phyloP scores from a whole-genome alignment of 495 filamentous ascomycete genomes.

The Penicillium simplicissimum region DNA sequence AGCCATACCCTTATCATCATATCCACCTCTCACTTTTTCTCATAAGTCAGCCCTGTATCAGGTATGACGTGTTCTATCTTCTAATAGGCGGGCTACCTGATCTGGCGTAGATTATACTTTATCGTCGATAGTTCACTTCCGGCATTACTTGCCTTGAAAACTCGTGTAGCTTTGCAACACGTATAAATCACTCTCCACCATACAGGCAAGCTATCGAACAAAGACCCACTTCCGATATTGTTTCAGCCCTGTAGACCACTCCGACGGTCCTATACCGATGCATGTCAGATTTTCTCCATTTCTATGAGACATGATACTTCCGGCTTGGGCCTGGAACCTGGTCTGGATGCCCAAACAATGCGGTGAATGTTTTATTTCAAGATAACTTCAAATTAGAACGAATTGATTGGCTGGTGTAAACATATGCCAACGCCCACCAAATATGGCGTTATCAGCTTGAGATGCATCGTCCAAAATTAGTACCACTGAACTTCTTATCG shows the following conservation, averaged over 20 bases:
- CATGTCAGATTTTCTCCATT: slow-evolving; percentile 12
- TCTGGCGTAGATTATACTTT: background rate
- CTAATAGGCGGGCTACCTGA: background rate
- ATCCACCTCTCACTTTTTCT: slow-evolving; percentile 8
- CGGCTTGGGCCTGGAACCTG: slow-evolving; percentile 3
- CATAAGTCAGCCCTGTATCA: slow-evolving; percentile 10
- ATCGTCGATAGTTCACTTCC: background rate
- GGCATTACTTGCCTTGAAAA: background rate
- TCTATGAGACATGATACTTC: slow-evolving; percentile 12
- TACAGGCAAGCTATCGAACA: background rate
- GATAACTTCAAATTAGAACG: background rate
- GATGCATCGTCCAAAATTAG: slow-evolving; percentile 13
- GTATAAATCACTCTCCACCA: background rate
- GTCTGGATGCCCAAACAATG: slow-evolving; percentile 14
- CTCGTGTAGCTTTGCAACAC: background rate
- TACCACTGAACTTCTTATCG: slow-evolving; percentile 1
- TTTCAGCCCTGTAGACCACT: slow-evolving; percentile 1
- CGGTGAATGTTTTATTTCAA: background rate
- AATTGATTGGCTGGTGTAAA: background rate
- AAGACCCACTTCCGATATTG: background rate
- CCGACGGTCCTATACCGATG: slow-evolving; percentile 10
- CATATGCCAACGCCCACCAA: background rate
- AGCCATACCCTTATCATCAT: slow-evolving; percentile 9
- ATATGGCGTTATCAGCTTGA: background rate
- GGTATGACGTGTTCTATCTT: slow-evolving; percentile 19